Base-by-base conservation (phyloP, 345 rosid genomes). In the Rhodomyrtus tomentosa region DNA sequence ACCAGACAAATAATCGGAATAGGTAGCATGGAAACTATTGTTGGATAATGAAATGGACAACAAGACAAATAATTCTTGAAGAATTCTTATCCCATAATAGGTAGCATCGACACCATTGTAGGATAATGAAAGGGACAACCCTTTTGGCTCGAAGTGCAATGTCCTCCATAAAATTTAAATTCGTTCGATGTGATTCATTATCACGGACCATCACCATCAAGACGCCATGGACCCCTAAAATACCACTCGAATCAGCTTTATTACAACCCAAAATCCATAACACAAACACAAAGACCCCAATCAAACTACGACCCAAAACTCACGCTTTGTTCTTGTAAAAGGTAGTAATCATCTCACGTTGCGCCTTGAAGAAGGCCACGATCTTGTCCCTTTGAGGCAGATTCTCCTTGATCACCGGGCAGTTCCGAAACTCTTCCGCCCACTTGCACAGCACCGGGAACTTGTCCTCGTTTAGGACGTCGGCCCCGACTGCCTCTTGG, bases 361-460 rank as follows among this genome's bases (percentile, higher is more conserved):
- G 86, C 82, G 86, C 25, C 50, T 74, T 85, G 21, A 89, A 76
- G 83, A 8, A 13, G 68, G 81, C 89, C 50, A 87, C 2, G 2
- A 90, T 21, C 81, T 88, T 85, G 45, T 91, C 88, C 79, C 87
- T 91, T 2, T 86, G 86, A 5, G 93, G 95, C 81, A 93, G 87
- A 51, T 51, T 85, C 81, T 93, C 89, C 87, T 90, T 89, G 53
- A 91, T 53, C 49, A 82, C 16, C 29, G 14, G 36, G 83, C 83
- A 86, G 45, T 81, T 83, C 5, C 56, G 74, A 55, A 86, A 92
- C 55, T 89, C 85, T 3, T 86, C 82, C 38, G 83, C 88, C 95
- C 97, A 92, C 76, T 82, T 73, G 81, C 82, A 85, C 55, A 85
- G 72, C 16, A 27, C 55, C 2, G 95, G 95, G 81, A 92, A 94